Base-by-base conservation (phyloP, 331 rosid species). In the Prunus yedoensis region DNA sequence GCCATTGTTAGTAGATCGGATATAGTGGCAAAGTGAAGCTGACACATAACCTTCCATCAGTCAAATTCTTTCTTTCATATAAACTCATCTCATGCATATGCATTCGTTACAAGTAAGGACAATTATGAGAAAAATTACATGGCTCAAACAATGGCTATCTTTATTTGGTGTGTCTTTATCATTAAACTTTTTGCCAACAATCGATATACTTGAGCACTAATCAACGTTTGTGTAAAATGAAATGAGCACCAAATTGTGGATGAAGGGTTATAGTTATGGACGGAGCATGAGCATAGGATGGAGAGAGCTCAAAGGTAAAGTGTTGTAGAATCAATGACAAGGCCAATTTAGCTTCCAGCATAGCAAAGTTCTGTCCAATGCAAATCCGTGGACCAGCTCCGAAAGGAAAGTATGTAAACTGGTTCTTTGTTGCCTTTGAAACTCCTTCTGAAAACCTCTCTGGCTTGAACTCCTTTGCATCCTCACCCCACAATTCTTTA, bases 301-400 rank as follows among this genome's bases (percentile, higher is more conserved):
- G 81, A 4, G 96, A 93, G 32, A 90, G 89, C 69, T 89, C 82
- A 30, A 93, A 87, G 0, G 90, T 85, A 77, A 87, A 93, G 68
- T 50, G 82, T 54, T 86, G 94, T 30, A 90, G 61, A 17, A 93
- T 85, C 70, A 87, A 4, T 7, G 94, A 18, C 46, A 89, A 1
- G 3, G 80, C 85, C 60, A 89, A 30, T 75, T 93, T 93, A 2
- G 88, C 91, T 74, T 90, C 94, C 30, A 70, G 15, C 84, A 93
- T 9, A 4, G 93, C 70, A 54, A 89, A 89, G 82, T 84, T 86
- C 45, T 89, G 91, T 5, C 95, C 96, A 20, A 89, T 80, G 83
- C 98, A 93, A 3, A 86, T 79, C 41, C 93, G 74, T 41, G 95
- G 90, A 72, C 95, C 98, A 78, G 88, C 23, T 14, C 88, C 91